Base-by-base conservation (phyloP, 495 filamentous ascomycete species). In the Cryomyces minteri region DNA sequence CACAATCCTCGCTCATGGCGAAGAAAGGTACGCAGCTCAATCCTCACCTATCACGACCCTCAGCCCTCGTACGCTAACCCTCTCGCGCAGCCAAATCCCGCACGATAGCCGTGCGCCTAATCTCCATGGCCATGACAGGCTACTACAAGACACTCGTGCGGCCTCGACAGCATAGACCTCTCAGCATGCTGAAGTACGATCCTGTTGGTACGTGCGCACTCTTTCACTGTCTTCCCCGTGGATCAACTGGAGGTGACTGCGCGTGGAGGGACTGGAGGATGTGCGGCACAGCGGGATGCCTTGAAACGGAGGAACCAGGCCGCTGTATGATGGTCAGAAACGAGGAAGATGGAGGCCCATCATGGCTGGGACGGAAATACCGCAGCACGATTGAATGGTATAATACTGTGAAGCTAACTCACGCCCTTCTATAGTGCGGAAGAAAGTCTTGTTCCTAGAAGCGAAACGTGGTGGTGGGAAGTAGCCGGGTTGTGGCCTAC, bases 161-260 rank as follows among this genome's bases (percentile, higher is more conserved):
- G 31, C 87, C 88, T 11, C 79, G 92, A 43, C 67, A 70, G 28
- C 71, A 88, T 47, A 68, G 78, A 36, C 90, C 92, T 34, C 72
- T 96, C 62, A 88, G 82, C 66, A 93, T 96, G 87, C 70, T 96
- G 51, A 99, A 99, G 67, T 96, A 99, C 62, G 92, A 99, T 65
- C 92, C 92, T 47, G 83, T 99, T 55, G 83, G 93, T 82, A 84
- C 64, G 85, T 68, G 14, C 14, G 7, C 11, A 39, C 1, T 25
- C 1, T 25, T 2, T 2, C 18, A 25, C 18, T n/a, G n/a, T 25
- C 18, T 25, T 25, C 18, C 18, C 18, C 18, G 9, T 9, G 34
- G 9, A 10, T 38, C 34, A 38, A 38, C 3, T 38, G 12, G 9
- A 9, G 9, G 34, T 9, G 34, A 38, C 12, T 38, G 34, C 34